A percentile compares a stretch with the other conserved stretches of the same genome.
Evolutionary conservation across 2,329 filamentous ascomycete species (phyloP).

Genomic region (Microcera coccophila): DNA sequence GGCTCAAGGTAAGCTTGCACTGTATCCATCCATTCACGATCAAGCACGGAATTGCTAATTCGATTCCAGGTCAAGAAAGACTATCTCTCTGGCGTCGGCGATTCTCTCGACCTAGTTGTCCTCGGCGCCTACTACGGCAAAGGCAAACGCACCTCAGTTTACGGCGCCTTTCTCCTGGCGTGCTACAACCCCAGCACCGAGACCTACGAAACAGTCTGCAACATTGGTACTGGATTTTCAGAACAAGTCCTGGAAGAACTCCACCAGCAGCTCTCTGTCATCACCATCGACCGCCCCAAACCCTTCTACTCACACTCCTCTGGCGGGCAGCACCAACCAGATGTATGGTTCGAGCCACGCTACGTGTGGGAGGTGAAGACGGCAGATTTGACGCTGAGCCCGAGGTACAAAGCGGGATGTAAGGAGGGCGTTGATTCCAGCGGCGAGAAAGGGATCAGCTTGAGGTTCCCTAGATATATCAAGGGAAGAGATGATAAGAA

Average conservation of each 20-base stretch:
- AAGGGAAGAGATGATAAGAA: slow-evolving; percentile 94
- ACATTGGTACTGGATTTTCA: slow-evolving; percentile 95
- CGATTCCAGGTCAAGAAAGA: slow-evolving; percentile 87
- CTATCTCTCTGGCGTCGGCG: slow-evolving; percentile 88
- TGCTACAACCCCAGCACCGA: slow-evolving; percentile 82
- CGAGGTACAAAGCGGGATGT: slow-evolving; percentile 86
- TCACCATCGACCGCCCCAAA: slow-evolving; percentile 85
- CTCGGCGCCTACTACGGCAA: slow-evolving; percentile 91
- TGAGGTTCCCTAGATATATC: slow-evolving; percentile 91
- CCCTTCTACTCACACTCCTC: slow-evolving; percentile 88
- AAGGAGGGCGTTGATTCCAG: slow-evolving; percentile 71
- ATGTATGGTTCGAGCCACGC: slow-evolving; percentile 95
- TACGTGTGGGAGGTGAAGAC: slow-evolving; percentile 98
- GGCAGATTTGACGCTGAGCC: slow-evolving; percentile 87
- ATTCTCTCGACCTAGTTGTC: slow-evolving; percentile 94
- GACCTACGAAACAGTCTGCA: slow-evolving; percentile 92
- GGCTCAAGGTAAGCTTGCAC: slow-evolving; percentile 73
- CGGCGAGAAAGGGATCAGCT: slow-evolving; percentile 74
- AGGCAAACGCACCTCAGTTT: slow-evolving; percentile 92
- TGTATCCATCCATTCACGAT: background rate
- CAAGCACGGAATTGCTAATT: background rate
- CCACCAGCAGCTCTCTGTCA: slow-evolving; percentile 67
- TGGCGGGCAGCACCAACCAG: slow-evolving; percentile 87
- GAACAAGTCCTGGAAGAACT: slow-evolving; percentile 90
- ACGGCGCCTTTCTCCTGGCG: slow-evolving; percentile 91